Conservation (phyloP, 495 filamentous ascomycete genomes). For the Penicillium bialowiezense region DNA sequence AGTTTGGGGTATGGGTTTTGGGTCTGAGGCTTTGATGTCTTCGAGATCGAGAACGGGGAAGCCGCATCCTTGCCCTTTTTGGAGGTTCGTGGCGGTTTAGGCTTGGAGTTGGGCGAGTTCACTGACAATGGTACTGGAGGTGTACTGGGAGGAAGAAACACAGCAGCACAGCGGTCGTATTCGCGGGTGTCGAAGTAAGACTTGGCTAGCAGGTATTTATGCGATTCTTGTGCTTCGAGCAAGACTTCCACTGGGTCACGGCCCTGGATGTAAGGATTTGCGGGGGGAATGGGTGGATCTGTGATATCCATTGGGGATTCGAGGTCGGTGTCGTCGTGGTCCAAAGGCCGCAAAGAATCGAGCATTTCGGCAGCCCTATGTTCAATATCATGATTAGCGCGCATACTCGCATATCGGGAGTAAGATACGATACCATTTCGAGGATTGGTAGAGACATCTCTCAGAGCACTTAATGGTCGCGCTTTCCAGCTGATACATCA, state of each 20-base stretch:
- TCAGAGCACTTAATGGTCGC: slow-evolving; percentile 90
- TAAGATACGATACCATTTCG: slow-evolving; percentile 76
- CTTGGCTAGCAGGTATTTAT: slow-evolving; percentile 86
- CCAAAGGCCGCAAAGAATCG: slow-evolving; percentile 62
- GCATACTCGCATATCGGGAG: no score
- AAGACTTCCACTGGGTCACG: slow-evolving; percentile 64
- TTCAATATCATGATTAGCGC: slow-evolving; percentile 5
- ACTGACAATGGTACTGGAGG: slow-evolving; percentile 57
- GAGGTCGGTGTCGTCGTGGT: slow-evolving; percentile 53
- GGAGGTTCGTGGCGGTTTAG: slow-evolving; percentile 32
- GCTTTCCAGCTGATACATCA: slow-evolving; percentile 69
- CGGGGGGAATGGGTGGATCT: slow-evolving; percentile 23
- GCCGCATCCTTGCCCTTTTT: slow-evolving; percentile 57
- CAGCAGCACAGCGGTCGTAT: slow-evolving; percentile 88
- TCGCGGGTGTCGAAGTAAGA: slow-evolving; percentile 95
- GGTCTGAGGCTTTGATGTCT: slow-evolving; percentile 24
- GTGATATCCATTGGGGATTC: slow-evolving; percentile 57
- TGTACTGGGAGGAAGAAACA: slow-evolving; percentile 77
- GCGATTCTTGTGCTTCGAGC: slow-evolving; percentile 76
- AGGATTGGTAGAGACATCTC: slow-evolving; percentile 90
- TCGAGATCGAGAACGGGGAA: slow-evolving; percentile 31
- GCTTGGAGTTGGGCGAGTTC: slow-evolving; percentile 42
- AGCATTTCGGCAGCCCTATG: slow-evolving; percentile 92
- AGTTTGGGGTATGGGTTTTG: slow-evolving; percentile 51
- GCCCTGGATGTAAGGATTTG: slow-evolving; percentile 47